Conservation (phyloP, 768 basidiomycete species). For the Lactarius sanguifluus region DNA sequence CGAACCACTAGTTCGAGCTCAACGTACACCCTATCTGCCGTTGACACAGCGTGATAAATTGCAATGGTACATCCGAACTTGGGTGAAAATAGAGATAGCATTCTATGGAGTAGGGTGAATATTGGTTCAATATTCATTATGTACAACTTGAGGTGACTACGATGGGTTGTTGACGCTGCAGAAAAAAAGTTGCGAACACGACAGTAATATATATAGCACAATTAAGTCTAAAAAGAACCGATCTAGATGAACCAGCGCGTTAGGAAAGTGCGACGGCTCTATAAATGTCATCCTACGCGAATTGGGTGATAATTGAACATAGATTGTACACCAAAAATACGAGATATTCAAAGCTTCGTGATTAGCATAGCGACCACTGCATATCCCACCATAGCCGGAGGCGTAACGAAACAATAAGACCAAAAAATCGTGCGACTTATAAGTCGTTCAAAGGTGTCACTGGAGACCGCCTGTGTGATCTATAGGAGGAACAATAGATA, state of each 20-base stretch:
- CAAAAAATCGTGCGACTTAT: slow-evolving; percentile 92
- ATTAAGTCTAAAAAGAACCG: not conserved
- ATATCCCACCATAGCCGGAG: slow-evolving; percentile 75
- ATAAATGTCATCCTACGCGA: not conserved
- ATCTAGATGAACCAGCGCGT: not conserved
- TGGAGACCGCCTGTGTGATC: slow-evolving; percentile 82
- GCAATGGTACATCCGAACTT: no score
- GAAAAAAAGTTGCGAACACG: no score
- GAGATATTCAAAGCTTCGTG: slow-evolving; percentile 46
- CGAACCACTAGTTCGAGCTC: no score
- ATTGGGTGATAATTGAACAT: not conserved
- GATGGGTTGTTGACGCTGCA: no score
- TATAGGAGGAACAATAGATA: slow-evolving; percentile 34
- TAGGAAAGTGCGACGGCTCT: not conserved
- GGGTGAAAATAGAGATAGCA: no score
- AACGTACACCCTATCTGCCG: no score
- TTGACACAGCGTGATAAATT: no score
- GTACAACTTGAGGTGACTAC: no score
- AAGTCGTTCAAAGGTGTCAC: slow-evolving; percentile 88
- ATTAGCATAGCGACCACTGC: slow-evolving; percentile 73
- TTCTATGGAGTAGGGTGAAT: no score
- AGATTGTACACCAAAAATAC: slow-evolving; percentile 8
- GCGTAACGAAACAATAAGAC: slow-evolving; percentile 87
- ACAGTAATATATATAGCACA: not conserved
- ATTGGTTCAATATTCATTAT: no score